phyloP scores from a whole-genome alignment of 306 rosid genomes.

The Pyrus bretschneideri region DNA sequence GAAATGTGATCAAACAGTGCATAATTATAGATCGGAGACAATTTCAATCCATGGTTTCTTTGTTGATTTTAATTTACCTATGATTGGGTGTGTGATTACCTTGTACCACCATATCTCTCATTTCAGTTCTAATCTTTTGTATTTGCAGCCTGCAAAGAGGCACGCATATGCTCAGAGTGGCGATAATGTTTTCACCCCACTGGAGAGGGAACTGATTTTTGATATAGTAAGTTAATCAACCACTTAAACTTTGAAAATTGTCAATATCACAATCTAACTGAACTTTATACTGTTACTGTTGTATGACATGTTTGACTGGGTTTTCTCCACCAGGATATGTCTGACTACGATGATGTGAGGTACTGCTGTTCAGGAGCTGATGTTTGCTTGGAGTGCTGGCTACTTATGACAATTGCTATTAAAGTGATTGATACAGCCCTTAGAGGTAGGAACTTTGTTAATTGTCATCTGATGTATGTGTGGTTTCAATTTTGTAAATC shows the following conservation, averaged over 20 bases:
- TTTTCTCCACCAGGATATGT: conserved; percentile 56
- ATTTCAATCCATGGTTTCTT: not conserved
- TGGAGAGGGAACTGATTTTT: conserved; percentile 85
- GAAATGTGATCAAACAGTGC: not conserved
- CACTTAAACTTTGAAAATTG: not conserved
- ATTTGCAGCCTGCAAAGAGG: conserved; percentile 77
- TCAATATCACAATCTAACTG: not conserved
- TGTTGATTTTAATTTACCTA: not conserved
- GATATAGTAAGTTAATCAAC: conserved; percentile 62
- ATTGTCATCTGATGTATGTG: not conserved
- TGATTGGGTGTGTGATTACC: not conserved
- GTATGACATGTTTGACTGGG: not conserved
- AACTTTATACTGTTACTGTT: not conserved
- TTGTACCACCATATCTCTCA: not conserved
- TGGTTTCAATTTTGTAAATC: not conserved
- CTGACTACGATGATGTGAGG: conserved; percentile 87
- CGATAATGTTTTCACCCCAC: conserved; percentile 64
- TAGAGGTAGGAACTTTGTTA: conserved; percentile 45
- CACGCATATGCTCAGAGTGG: conserved; percentile 76
- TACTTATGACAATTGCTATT: conserved; percentile 83
- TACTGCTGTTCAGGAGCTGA: conserved; percentile 98
- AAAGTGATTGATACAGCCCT: conserved; percentile 77
- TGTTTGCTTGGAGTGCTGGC: conserved; percentile 93
- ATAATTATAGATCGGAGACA: not conserved
- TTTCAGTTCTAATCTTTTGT: not conserved